Percentiles rank a stretch among this genome's conserved stretches.
phyloP scores from a whole-genome alignment of 1,139 yeast genomes.

The Candida pseudoviswanathii region DNA sequence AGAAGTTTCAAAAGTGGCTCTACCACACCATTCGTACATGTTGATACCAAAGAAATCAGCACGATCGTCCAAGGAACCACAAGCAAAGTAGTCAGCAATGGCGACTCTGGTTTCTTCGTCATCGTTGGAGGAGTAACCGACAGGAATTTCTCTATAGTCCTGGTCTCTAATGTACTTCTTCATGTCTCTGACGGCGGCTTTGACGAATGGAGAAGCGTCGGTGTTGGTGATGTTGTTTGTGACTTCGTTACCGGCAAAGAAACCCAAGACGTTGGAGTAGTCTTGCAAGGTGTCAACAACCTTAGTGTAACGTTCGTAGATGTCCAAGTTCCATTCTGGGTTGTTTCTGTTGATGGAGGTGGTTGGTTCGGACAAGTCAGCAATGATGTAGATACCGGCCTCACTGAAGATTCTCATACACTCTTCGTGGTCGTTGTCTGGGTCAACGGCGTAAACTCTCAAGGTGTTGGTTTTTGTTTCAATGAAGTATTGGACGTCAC shows the following conservation, averaged over 20 bases:
- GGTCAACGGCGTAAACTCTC: constrained; percentile 74
- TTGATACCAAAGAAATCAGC: constrained; percentile 92
- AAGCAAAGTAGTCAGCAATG: constrained; percentile 80
- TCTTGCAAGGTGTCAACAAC: constrained; percentile 82
- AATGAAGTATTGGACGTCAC: constrained; percentile 81
- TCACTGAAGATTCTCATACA: constrained; percentile 86
- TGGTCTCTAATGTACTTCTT: constrained; percentile 69
- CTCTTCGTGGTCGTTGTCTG: constrained; percentile 77
- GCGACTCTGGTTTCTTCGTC: constrained; percentile 70
- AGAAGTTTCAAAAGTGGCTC: constrained; percentile 62
- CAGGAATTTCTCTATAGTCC: constrained; percentile 78
- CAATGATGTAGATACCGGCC: constrained; percentile 85
- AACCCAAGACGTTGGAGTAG: constrained; percentile 86
- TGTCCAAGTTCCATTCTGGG: constrained; percentile 71
- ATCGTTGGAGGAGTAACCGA: constrained; percentile 93
- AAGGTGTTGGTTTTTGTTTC: constrained; percentile 76
- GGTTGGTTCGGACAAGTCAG: constrained; percentile 87
- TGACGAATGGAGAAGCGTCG: constrained; percentile 73
- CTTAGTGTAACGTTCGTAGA: constrained; percentile 72
- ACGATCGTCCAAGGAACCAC: constrained; percentile 65
- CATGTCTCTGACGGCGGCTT: constrained; percentile 91
- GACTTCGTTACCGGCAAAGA: constrained; percentile 91
- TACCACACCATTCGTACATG: constrained; percentile 92
- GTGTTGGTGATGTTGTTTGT: constrained; percentile 57
- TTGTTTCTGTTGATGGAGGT: constrained; percentile 72